Percentiles rank a stretch among this genome's conserved stretches.
Evolutionary conservation across 805 yeast species (phyloP).

Genomic region (Tetrapisispora fleetii): DNA sequence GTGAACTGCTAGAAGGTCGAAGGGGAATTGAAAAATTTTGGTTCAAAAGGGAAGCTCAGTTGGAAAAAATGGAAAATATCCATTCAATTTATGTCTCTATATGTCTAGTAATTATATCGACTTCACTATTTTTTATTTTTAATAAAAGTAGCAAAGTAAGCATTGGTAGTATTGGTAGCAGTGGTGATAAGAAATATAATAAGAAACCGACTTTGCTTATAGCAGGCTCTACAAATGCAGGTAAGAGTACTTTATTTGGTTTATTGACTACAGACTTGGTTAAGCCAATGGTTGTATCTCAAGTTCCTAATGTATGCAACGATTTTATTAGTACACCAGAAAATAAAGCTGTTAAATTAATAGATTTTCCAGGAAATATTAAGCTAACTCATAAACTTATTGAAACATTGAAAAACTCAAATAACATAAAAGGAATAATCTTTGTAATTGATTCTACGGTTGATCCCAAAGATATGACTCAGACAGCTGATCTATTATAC

Average conservation of each 20-base stretch:
- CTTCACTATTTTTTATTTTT: not conserved
- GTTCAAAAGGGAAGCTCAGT: not conserved
- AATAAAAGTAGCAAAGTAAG: not conserved
- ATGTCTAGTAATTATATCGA: not conserved
- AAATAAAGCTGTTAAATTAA: slow-evolving; percentile 38
- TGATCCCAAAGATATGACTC: slow-evolving; percentile 38
- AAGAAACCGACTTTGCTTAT: slow-evolving; percentile 46
- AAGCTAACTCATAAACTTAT: slow-evolving; percentile 53
- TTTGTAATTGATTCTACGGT: slow-evolving; percentile 71
- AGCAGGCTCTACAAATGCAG: slow-evolving; percentile 54
- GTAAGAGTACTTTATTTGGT: slow-evolving; percentile 43
- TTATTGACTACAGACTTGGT: slow-evolving; percentile 22
- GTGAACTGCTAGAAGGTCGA: not conserved
- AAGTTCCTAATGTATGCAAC: slow-evolving; percentile 36
- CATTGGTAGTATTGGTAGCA: not conserved
- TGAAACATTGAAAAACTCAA: slow-evolving; percentile 37
- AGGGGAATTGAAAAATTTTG: not conserved
- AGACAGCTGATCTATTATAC: slow-evolving; percentile 49
- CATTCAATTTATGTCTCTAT: not conserved
- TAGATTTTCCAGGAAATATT: slow-evolving; percentile 85
- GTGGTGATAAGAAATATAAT: not conserved
- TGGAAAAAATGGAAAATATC: not conserved
- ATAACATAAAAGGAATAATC: slow-evolving; percentile 53
- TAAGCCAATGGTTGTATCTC: slow-evolving; percentile 40
- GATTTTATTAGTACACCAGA: slow-evolving; percentile 5